These are phyloP conservation scores for Neohortaea acidophila DNA, from an alignment of 495 filamentous ascomycete species.

Conservation along the genomic window DNA sequence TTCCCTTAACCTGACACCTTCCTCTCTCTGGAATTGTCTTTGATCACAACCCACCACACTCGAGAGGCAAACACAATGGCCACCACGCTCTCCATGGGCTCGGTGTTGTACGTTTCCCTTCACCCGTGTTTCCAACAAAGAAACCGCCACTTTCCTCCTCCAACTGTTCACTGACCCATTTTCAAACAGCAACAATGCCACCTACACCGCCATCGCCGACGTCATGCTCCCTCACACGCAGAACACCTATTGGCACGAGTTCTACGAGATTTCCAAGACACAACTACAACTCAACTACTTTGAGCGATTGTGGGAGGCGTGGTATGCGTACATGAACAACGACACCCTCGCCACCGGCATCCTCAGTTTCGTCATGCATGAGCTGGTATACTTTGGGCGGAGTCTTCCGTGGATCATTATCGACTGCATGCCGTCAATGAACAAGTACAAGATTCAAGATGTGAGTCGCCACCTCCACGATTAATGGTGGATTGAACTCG, in stretches of 20 bases:
- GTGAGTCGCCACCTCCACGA: slow-evolving; percentile 39
- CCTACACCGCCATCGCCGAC: slow-evolving; percentile 14
- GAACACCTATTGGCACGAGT: slow-evolving; percentile 56
- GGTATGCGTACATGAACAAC: slow-evolving; percentile 99
- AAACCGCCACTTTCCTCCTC: neutral
- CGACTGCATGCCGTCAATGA: slow-evolving; percentile 70
- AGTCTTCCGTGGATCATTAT: slow-evolving; percentile 90
- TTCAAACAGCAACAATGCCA: slow-evolving; percentile 15
- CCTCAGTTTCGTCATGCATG: slow-evolving; percentile 93
- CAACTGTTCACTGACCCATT: too few species aligned
- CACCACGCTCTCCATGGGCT: neutral
- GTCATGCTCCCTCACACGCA: slow-evolving; percentile 14
- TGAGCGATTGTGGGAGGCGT: slow-evolving; percentile 80
- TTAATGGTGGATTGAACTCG: too few species aligned
- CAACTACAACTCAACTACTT: slow-evolving; percentile 73
- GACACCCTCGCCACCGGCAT: slow-evolving; percentile 90
- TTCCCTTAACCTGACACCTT: too few species aligned
- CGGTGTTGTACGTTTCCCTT: neutral
- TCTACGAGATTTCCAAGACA: slow-evolving; percentile 72
- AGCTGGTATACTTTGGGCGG: slow-evolving; percentile 83
- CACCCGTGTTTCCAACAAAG: too few species aligned
- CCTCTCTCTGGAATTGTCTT: too few species aligned
- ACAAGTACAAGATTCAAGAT: slow-evolving; percentile 85
- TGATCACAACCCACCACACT: too few species aligned
- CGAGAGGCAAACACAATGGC: neutral